Evolutionary conservation across 352 stramenopile species (phyloP).

Genomic region (Phytopythium vexans): DNA sequence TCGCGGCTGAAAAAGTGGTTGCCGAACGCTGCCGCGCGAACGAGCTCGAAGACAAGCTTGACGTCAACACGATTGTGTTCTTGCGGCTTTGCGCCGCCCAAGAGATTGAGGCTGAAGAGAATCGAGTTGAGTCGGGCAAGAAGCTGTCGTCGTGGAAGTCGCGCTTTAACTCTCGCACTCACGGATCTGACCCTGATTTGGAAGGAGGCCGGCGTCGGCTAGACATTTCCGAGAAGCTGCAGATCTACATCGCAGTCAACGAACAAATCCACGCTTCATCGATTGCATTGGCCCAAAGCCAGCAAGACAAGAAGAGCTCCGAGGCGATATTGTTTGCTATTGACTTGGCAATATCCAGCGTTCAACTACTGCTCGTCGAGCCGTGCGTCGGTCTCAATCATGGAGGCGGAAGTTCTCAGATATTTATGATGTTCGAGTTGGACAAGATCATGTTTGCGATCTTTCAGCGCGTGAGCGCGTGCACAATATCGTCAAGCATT

Average conservation of each 20-base stretch:
- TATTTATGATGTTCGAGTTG: conserved; percentile 67
- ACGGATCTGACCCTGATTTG: conserved; percentile 8
- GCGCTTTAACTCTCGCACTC: conserved; percentile 39
- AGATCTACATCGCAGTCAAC: conserved; percentile 50
- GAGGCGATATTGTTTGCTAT: conserved; percentile 65
- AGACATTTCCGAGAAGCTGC: conserved; percentile 42
- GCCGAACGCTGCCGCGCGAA: conserved; percentile 44
- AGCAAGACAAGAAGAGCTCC: conserved; percentile 38
- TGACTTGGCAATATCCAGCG: conserved; percentile 61
- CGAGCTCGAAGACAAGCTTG: conserved; percentile 65
- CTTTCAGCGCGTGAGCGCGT: conserved; percentile 52
- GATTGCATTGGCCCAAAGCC: conserved; percentile 34
- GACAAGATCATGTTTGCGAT: conserved; percentile 61
- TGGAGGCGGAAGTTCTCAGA: conserved; percentile 15
- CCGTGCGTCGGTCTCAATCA: conserved; percentile 1
- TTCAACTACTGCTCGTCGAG: conserved; percentile 35
- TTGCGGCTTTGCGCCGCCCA: conserved; percentile 63
- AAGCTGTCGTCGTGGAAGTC: conserved; percentile 72
- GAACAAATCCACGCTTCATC: conserved; percentile 66
- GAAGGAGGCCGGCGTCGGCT: conserved; percentile 15
- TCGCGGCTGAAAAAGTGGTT: conserved; percentile 37
- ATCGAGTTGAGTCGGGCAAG: conserved; percentile 58
- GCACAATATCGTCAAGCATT: conserved; percentile 54
- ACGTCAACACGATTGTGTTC: conserved; percentile 81
- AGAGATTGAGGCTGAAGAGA: conserved; percentile 68